phyloP scores from a whole-genome alignment of 2,329 filamentous ascomycete species.

The Diaporthe longicolla region DNA sequence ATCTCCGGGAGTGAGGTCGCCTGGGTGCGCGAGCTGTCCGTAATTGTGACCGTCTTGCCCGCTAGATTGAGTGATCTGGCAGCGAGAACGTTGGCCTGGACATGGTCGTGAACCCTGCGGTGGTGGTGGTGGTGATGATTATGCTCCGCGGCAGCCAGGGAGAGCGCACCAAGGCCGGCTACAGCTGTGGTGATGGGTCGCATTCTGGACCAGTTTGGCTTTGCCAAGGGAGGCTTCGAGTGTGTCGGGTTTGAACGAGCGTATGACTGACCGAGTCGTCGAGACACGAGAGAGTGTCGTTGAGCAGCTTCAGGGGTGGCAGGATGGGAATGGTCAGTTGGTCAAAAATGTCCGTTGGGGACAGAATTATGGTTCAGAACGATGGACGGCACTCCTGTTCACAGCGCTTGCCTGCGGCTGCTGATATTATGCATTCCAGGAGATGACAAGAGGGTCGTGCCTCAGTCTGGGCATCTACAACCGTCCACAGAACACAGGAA shows the following conservation, averaged over 20 bases:
- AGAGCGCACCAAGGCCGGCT: slow-evolving; percentile 24
- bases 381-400: not conserved
- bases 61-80: slow-evolving; percentile 25
- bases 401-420: slow-evolving; percentile 9
- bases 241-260: slow-evolving; percentile 14
- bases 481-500: slow-evolving; percentile 27
- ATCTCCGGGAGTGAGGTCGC: slow-evolving; percentile 62
- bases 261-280: slow-evolving; percentile 14
- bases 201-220: slow-evolving; percentile 26
- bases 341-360: slow-evolving; percentile 5
- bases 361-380: not conserved
- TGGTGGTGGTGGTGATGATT: slow-evolving; percentile 36
- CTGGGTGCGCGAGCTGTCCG: slow-evolving; percentile 54
- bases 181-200: slow-evolving; percentile 17
- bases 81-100: slow-evolving; percentile 26
- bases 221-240: slow-evolving; percentile 25
- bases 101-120: slow-evolving; percentile 34
- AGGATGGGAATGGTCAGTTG: slow-evolving; percentile 13
- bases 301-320: not conserved
- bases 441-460: slow-evolving; percentile 10
- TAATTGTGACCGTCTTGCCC: slow-evolving; percentile 51
- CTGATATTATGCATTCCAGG: slow-evolving; percentile 28
- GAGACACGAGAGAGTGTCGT: slow-evolving; percentile 3
- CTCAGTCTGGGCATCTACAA: slow-evolving; percentile 7
- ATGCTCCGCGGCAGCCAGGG: slow-evolving; percentile 36